Evolutionary conservation across 2,329 filamentous ascomycete genomes (phyloP).

Genomic region (Calonectria crousiana): DNA sequence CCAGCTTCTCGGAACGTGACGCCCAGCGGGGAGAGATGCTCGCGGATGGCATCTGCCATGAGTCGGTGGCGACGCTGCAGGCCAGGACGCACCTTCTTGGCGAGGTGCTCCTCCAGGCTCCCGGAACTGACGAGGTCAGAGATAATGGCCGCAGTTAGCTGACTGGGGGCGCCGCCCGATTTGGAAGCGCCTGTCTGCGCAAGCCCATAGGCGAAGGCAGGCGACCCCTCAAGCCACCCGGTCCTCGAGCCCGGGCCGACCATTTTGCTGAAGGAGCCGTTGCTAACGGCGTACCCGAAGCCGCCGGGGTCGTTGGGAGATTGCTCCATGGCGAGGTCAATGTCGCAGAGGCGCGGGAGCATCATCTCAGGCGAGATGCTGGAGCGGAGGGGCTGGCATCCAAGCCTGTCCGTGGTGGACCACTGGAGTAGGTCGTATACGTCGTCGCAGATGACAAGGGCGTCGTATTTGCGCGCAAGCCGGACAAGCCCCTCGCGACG

Average conservation of each 20-base stretch:
- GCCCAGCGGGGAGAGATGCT: slow-evolving; percentile 72
- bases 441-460: slow-evolving; percentile 88
- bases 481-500: slow-evolving; percentile 77
- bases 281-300: slow-evolving; percentile 87
- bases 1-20: slow-evolving; percentile 57
- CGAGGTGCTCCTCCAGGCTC: slow-evolving; percentile 59
- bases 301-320: slow-evolving; percentile 53
- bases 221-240: slow-evolving; percentile 86
- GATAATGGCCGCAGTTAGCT: slow-evolving; percentile 66
- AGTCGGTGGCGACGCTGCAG: slow-evolving; percentile 59
- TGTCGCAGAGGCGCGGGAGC: slow-evolving; percentile 82
- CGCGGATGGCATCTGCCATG: slow-evolving; percentile 70
- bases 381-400: slow-evolving; percentile 40
- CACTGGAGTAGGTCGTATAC: slow-evolving; percentile 95
- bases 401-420: slow-evolving; percentile 54
- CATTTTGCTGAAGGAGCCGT: slow-evolving; percentile 93
- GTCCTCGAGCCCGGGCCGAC: slow-evolving; percentile 83
- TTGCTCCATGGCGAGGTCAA: slow-evolving; percentile 77
- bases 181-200: slow-evolving; percentile 65
- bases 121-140: slow-evolving; percentile 60
- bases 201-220: slow-evolving; percentile 63
- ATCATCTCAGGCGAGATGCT: slow-evolving; percentile 59
- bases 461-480: slow-evolving; percentile 84
- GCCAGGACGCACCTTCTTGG: slow-evolving; percentile 56
- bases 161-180: slow-evolving; percentile 69